Base-by-base conservation (phyloP, 1,284 basidiomycete genomes). In the Rhodotorula sp. region DNA sequence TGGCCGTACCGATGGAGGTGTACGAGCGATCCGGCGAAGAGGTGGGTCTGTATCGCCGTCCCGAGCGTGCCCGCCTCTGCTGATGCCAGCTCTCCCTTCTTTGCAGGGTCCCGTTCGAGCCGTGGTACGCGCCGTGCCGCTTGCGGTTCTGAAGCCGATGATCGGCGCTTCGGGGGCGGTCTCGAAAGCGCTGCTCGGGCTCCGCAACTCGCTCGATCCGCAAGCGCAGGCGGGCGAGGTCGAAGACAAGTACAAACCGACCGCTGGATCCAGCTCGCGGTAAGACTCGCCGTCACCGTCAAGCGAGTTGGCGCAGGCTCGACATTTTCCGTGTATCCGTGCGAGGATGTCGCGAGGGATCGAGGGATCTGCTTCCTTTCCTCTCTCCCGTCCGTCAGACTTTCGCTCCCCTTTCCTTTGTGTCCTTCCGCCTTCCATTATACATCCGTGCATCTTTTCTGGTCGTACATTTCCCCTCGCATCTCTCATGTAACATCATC, bases 1-100 rank as follows among this genome's bases (percentile, higher is more conserved):
- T 99, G 46, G 96, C 97, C 0, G 93, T 99, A 1, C 96, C 96
- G 0, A 98, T 99, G 94, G 97, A 99, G 81, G 93, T 97, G 23
- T 97, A 98, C 78, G 96, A 99, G 81, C 86, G 90, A 70, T 90
- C 91, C 20, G 91, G 91, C 23, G 90, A 89, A 65, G 91, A 94
- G 85, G 93, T 91, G 78, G 80, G 86, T 83, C 59, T 61, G 51
- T 39, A 43, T 7, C 8, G 12, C 39, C 10, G 39, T 43, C 39
- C 31, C 29, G 3, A 8, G 1, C 26, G 29, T 12, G 6, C 29
- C n/a, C n/a, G 52, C 26, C 29, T n/a, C n/a, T 29, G 29, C 12
- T 29, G 0, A 18, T 29, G n/a, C 16, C 3, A 29, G 26, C 26
- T 15, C 63, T 14, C 58, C 6, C 21, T 39, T 54, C 57, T 73